These are phyloP conservation scores for Gaeumannomyces tritici DNA, from an alignment of 2,329 filamentous ascomycete species.

Conservation along the genomic window DNA sequence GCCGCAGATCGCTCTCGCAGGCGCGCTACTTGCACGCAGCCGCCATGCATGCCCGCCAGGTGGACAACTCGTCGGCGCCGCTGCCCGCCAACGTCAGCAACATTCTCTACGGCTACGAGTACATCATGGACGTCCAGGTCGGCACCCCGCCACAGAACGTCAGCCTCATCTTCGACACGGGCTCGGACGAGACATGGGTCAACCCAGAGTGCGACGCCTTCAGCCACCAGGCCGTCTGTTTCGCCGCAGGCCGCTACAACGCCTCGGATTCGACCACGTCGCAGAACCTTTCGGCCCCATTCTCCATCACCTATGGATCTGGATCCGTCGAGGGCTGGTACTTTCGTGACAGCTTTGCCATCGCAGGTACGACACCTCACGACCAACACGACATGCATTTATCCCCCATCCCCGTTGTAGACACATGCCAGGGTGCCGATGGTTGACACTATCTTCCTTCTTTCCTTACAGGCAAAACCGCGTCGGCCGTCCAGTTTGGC, in stretches of 20 bases:
- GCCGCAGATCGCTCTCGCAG: background rate
- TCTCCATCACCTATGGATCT: constrained; percentile 11
- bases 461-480: background rate
- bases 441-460: background rate
- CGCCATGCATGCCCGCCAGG: background rate
- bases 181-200: constrained; percentile 32
- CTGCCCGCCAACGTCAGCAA: background rate
- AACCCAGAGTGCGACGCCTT: constrained; percentile 10
- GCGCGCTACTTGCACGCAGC: background rate
- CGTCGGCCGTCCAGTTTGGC: constrained; percentile 3
- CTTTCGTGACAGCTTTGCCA: constrained; percentile 9
- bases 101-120: constrained; percentile 3
- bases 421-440: background rate
- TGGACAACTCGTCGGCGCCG: background rate
- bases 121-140: constrained; percentile 10
- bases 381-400: background rate
- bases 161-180: constrained; percentile 29
- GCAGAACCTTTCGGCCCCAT: constrained; percentile 7
- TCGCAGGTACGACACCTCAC: constrained; percentile 5
- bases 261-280: constrained; percentile 8
- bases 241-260: constrained; percentile 8
- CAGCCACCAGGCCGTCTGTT: constrained; percentile 9
- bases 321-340: constrained; percentile 9
- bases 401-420: background rate
- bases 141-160: constrained; percentile 26